Base-by-base conservation (phyloP, 345 rosid genomes). In the Laguncularia racemosa region DNA sequence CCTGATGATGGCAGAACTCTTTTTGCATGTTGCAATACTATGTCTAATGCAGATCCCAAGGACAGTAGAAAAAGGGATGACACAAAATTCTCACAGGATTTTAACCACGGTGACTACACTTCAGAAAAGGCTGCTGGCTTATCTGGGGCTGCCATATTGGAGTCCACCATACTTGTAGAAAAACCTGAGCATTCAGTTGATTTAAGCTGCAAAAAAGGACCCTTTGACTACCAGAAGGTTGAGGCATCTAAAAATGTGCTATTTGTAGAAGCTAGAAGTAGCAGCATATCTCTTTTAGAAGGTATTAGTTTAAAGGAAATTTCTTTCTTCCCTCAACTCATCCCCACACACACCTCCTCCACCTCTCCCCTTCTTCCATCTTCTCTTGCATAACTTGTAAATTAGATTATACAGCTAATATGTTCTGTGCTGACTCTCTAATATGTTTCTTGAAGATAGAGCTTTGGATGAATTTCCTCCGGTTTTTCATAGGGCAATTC, bases 191-290 rank as follows among this genome's bases (percentile, higher is more conserved):
- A 54, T 53, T 51, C 78, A 53, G 59, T 72, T 70, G 74, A 74
- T 73, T 58, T 76, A 75, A 77, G 83, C 53, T 64, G 59, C 59
- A 81, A 71, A 78, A 82, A 82, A 68, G 79, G 77, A 8, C 85
- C 82, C 6, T 46, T 61, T 26, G 58, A 71, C 16, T 78, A 75
- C 61, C 63, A 60, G 75, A 56, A 63, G 52, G 69, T 63, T 68
- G 71, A 57, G 68, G 64, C 67, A 59, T 61, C 67, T 58, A 76
- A 6, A 26, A 26, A 26, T 26, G 28, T 26, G 28, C 28, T 6
- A 26, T 26, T 26, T 9, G 11, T 33, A 33, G 40, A 33, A 33
- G 40, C 40, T 33, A 33, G 40, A 33, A 33, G 9, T 33, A 33
- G 40, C 7, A 33, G 40, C 40, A 33, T 33, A 33, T 33, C 40